These are phyloP conservation scores for Aspergillus sclerotioniger DNA, from an alignment of 495 filamentous ascomycete species.

Conservation along the genomic window DNA sequence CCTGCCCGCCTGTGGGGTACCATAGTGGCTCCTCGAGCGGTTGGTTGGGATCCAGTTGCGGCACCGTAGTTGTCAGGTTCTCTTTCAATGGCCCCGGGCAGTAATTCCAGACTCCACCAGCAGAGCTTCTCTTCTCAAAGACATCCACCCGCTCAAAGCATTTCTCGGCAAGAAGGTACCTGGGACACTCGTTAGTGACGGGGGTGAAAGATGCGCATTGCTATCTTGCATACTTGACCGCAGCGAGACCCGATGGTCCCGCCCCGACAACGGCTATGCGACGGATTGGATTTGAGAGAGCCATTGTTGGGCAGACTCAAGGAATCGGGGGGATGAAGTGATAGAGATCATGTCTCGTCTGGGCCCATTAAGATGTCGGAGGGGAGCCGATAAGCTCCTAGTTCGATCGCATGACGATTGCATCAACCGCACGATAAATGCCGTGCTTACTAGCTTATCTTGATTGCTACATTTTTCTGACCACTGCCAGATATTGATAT, in stretches of 20 bases:
- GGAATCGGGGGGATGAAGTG: background rate
- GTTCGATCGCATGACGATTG: background rate
- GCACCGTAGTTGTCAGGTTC: slow-evolving; percentile 29
- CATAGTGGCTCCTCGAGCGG: slow-evolving; percentile 44
- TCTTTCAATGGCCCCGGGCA: slow-evolving; percentile 30
- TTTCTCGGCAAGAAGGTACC: slow-evolving; percentile 72
- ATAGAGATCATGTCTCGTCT: background rate
- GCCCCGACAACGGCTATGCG: slow-evolving; percentile 47
- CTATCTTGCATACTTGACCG: slow-evolving; percentile 37
- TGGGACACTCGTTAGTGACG: slow-evolving; percentile 26
- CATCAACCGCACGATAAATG: background rate
- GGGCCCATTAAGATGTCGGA: background rate
- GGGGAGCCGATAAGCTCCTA: background rate
- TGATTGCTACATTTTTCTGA: background rate
- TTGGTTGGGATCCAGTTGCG: slow-evolving; percentile 44
- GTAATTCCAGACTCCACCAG: slow-evolving; percentile 84
- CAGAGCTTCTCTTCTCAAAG: slow-evolving; percentile 72
- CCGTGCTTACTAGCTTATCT: background rate
- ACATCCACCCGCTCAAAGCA: slow-evolving; percentile 69
- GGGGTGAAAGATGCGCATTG: background rate
- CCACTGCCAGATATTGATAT: background rate
- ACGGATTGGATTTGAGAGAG: slow-evolving; percentile 26
- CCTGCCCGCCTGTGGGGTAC: slow-evolving; percentile 22
- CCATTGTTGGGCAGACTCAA: slow-evolving; percentile 14
- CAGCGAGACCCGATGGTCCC: slow-evolving; percentile 44